A percentile compares a stretch with the other conserved stretches of the same genome.
Evolutionary conservation across 331 rosid genomes (phyloP).

Genomic region (Malus hybrid): DNA sequence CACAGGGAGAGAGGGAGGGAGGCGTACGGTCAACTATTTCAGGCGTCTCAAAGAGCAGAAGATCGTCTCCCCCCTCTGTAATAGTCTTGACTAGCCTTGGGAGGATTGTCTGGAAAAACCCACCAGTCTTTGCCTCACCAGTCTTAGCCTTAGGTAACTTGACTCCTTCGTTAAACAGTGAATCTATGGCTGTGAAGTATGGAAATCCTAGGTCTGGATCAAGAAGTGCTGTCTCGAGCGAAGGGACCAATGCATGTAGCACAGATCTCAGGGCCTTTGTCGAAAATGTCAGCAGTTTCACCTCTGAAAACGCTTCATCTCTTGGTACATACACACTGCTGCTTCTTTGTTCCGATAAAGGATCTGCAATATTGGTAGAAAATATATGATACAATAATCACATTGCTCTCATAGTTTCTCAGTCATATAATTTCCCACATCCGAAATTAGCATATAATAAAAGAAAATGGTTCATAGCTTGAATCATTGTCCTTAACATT

Average conservation of each 20-base stretch:
- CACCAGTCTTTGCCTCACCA: neutral
- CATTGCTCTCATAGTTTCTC: neutral
- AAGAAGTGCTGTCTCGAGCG: conserved; percentile 23
- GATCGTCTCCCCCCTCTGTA: neutral
- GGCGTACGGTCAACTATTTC: conserved; percentile 18
- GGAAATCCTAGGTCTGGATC: conserved; percentile 37
- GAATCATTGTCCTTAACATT: neutral
- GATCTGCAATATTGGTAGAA: conserved; percentile 20
- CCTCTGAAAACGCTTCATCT: conserved; percentile 38
- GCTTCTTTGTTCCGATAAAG: conserved; percentile 32
- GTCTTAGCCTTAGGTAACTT: conserved; percentile 16
- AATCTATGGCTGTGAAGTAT: conserved; percentile 40
- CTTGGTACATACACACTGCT: conserved; percentile 43
- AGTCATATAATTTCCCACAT: neutral
- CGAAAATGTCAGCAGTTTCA: conserved; percentile 32
- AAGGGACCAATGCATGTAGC: conserved; percentile 25
- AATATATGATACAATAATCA: neutral
- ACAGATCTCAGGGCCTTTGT: conserved; percentile 29
- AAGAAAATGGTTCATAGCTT: neutral
- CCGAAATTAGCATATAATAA: neutral
- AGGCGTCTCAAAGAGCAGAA: conserved; percentile 37
- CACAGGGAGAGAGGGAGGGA: neutral
- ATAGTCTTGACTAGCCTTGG: conserved; percentile 31
- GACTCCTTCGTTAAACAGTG: conserved; percentile 39
- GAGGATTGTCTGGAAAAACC: conserved; percentile 21